phyloP scores from a whole-genome alignment of 2,329 filamentous ascomycete genomes.

The Diaporthe sp. region DNA sequence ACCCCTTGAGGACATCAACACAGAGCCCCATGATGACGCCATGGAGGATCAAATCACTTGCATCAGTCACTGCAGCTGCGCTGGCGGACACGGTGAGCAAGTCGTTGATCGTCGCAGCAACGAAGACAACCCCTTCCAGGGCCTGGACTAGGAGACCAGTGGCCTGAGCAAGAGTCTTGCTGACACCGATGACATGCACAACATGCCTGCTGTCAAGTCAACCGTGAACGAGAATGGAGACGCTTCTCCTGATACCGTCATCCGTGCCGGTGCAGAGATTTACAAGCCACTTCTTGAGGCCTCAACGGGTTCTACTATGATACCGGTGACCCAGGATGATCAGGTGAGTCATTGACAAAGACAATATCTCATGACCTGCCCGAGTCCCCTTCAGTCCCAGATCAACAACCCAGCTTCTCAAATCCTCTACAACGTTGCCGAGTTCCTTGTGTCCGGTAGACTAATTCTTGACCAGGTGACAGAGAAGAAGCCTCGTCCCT shows the following conservation, averaged over 20 bases:
- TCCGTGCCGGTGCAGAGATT: constrained; percentile 6
- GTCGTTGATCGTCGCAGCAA: neutral
- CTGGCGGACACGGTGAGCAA: neutral
- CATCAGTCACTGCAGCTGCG: neutral
- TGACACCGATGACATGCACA: neutral
- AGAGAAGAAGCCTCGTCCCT: neutral
- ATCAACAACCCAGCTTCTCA: neutral
- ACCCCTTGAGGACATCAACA: neutral
- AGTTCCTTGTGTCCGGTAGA: neutral
- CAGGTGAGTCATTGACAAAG: neutral
- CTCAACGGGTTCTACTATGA: constrained; percentile 34
- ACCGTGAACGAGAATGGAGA: neutral
- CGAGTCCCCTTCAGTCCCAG: neutral
- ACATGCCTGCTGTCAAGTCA: neutral
- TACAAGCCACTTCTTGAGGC: constrained; percentile 31
- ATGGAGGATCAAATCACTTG: neutral
- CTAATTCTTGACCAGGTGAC: neutral
- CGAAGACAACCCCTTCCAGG: constrained; percentile 1
- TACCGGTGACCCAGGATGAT: constrained; percentile 13
- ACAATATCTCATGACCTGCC: neutral
- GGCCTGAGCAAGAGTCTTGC: neutral
- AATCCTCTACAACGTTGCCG: neutral
- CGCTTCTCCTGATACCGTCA: neutral
- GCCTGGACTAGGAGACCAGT: constrained; percentile 35
- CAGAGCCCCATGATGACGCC: too few species aligned